Evolutionary conservation across 257 asterid genomes (phyloP).

Genomic region (Solanum stenotomum): DNA sequence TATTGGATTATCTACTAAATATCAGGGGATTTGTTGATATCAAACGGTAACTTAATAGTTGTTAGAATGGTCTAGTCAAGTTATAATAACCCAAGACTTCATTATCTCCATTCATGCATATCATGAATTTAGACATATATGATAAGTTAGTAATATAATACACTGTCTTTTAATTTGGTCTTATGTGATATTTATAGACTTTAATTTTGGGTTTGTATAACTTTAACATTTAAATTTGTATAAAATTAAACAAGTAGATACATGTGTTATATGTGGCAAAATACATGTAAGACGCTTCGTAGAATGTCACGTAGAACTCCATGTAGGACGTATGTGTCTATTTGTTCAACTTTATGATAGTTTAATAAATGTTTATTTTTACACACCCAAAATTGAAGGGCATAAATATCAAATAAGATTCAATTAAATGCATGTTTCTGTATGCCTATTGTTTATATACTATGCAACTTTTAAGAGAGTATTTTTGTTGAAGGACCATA

Average conservation of each 20-base stretch:
- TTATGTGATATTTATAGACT: too few species aligned
- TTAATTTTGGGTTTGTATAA: too few species aligned
- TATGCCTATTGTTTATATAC: background rate
- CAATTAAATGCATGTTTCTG: background rate
- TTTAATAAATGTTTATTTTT: too few species aligned
- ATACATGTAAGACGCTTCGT: too few species aligned
- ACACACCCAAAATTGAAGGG: fast-evolving
- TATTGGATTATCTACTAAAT: background rate
- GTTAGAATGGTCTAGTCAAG: background rate
- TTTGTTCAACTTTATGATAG: too few species aligned
- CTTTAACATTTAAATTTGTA: too few species aligned
- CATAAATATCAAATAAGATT: too few species aligned
- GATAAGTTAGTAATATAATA: background rate
- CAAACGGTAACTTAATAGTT: background rate
- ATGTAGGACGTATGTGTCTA: too few species aligned
- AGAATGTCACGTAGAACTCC: too few species aligned
- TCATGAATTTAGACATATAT: background rate
- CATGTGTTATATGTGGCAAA: too few species aligned
- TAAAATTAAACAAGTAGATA: too few species aligned
- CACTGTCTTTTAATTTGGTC: too few species aligned
- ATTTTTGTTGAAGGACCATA: background rate
- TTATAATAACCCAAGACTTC: background rate
- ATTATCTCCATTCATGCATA: background rate
- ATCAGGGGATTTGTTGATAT: background rate
- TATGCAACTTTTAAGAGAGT: background rate